Percentiles rank a stretch among this genome's conserved stretches.
Conservation (phyloP, 1,139 yeast genomes). For the Magnusiomyces sp. region DNA sequence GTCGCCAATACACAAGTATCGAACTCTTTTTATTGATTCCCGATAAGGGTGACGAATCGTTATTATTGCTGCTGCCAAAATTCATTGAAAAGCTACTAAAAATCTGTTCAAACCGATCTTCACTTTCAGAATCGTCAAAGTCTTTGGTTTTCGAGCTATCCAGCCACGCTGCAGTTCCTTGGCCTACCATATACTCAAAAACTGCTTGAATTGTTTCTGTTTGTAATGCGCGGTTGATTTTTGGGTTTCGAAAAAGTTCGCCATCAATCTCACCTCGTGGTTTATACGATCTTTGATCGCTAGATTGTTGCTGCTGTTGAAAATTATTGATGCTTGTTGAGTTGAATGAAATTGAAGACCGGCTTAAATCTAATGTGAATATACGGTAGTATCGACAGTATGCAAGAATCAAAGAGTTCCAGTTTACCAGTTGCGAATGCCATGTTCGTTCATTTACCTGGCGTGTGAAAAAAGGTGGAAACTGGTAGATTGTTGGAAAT, state of each 20-base stretch:
- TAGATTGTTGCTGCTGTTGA: not conserved
- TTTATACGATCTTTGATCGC: not conserved
- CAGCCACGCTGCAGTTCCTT: slow-evolving; percentile 45
- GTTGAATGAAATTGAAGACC: slow-evolving; percentile 8
- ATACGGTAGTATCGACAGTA: slow-evolving; percentile 53
- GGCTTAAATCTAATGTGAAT: slow-evolving; percentile 39
- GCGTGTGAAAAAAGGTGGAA: slow-evolving; percentile 86
- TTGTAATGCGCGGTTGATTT: slow-evolving; percentile 47
- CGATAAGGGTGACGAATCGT: too few species aligned
- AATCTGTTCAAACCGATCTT: slow-evolving; percentile 8
- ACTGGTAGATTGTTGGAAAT: slow-evolving; percentile 70
- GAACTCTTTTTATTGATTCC: slow-evolving; percentile 28
- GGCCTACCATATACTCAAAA: slow-evolving; percentile 47
- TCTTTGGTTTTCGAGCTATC: slow-evolving; percentile 11
- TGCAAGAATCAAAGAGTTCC: slow-evolving; percentile 48
- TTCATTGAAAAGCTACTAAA: slow-evolving; percentile 5
- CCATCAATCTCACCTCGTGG: slow-evolving; percentile 12
- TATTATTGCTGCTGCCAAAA: not conserved
- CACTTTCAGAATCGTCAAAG: slow-evolving; percentile 6
- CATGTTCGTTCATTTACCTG: slow-evolving; percentile 80
- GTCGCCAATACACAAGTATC: slow-evolving; percentile 58
- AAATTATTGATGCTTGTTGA: not conserved
- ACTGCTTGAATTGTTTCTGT: slow-evolving; percentile 49
- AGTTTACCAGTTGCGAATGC: slow-evolving; percentile 56
- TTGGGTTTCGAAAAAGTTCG: slow-evolving; percentile 41